phyloP scores from a whole-genome alignment of 108 stramenopile genomes.

The Schizochytrium sp. region DNA sequence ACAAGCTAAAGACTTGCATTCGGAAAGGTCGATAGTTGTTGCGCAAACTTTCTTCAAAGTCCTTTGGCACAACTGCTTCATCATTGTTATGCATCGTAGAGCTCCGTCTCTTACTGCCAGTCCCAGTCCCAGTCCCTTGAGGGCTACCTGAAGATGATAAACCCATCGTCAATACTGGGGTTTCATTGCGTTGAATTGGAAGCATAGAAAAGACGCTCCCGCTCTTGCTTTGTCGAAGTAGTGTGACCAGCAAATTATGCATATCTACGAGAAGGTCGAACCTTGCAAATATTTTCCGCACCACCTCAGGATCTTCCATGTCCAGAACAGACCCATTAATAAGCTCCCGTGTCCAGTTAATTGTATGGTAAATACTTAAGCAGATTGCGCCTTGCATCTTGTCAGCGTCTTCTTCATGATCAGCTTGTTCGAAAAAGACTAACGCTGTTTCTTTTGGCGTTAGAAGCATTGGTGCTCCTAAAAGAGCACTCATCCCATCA shows the following conservation, averaged over 20 bases:
- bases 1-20: background rate
- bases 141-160: background rate
- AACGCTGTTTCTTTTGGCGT: background rate
- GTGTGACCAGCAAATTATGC: background rate
- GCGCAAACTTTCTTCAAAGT: background rate
- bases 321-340: background rate
- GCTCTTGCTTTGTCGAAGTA: background rate
- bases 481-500: constrained; percentile 20
- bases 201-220: background rate
- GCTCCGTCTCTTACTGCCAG: too few species aligned
- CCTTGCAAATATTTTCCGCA: constrained; percentile 8
- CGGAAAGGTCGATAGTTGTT: constrained; percentile 49
- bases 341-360: constrained; percentile 36
- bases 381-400: background rate
- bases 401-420: constrained; percentile 3
- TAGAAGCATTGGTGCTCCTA: constrained; percentile 13
- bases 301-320: constrained; percentile 15
- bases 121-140: background rate
- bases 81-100: background rate
- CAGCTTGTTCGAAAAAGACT: background rate
- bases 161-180: background rate
- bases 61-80: background rate
- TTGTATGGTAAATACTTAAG: constrained; percentile 15
- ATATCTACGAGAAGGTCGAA: constrained; percentile 45
- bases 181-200: background rate